Evolutionary conservation across 2,329 filamentous ascomycete species (phyloP), one percentile per base, ranked within the genome.

Genomic region (Colletotrichum falcatum): DNA sequence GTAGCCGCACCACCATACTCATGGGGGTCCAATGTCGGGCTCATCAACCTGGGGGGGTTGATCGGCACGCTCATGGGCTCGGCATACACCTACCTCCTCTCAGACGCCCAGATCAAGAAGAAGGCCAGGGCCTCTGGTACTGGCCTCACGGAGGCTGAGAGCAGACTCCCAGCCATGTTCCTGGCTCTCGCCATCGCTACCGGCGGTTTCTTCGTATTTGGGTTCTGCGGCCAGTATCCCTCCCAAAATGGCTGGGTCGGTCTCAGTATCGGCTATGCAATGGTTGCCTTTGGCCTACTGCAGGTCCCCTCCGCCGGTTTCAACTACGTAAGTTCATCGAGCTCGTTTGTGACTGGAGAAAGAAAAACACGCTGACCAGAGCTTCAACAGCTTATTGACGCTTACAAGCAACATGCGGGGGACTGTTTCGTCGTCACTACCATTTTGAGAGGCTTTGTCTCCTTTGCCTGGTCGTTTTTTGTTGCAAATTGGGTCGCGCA

Each of bases 371-470:
- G 14, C 28, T 70, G 26, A 70, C 7, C 7, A 3, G n/a, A 5
- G 1, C 54, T 26, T 14, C 7, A 35, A n/a, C 65, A 85, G 83
- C 73, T 88, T 4, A 86, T 88, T 44, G 86, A 88, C 46, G 79
- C 84, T 0, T 88, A 88, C 72, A 77, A 79, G 0, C 75, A 79
- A 1, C 73, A 86, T 1, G 82, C 84, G 0, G 83, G 82, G 1
- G 86, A 88, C 72, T 88, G 86, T 74, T 88, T 89, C 72, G 84
- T 86, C 16, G 83, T 85, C 61, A 82, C 88, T 0, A 87, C 85
- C 1, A 83, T 83, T 39, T 76, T 84, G 20, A 80, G 86, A 3
- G 80, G 84, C 14, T 76, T 87, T 6, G 81, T 89, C 11, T 80
- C 82, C 0, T 88, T 88, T 73, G 81, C 84, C 0, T 89, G 86